Conservation (phyloP, 805 yeast genomes). For the Aciculoconidium aculeatum region DNA sequence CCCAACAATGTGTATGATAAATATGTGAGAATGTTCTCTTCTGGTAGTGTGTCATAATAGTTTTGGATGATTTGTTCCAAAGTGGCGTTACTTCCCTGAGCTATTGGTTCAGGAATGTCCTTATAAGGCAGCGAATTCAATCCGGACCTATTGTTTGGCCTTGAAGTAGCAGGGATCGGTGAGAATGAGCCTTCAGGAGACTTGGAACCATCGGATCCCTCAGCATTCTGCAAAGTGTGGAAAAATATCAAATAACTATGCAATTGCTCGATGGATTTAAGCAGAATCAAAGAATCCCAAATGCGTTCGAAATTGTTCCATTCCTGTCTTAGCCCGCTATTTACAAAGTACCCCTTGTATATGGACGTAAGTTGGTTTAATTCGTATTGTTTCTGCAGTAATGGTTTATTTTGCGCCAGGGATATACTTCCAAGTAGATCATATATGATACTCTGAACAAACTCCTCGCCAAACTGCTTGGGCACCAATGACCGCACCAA, state of each 20-base stretch:
- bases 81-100: constrained; percentile 6
- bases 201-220: constrained; percentile 1
- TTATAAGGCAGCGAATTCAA: constrained; percentile 11
- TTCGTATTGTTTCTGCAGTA: constrained; percentile 10
- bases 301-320: constrained; percentile 31
- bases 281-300: constrained; percentile 23
- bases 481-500: constrained; percentile 34
- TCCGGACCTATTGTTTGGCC: constrained; percentile 4
- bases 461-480: constrained; percentile 30
- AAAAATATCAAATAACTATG: constrained; percentile 31
- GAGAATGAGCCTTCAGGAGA: constrained; percentile 4
- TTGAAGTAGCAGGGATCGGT: constrained; percentile 4
- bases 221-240: constrained; percentile 11
- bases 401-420: constrained; percentile 4
- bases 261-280: constrained; percentile 26
- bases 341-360: constrained; percentile 19
- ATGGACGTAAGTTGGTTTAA: constrained; percentile 16
- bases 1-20: constrained; percentile 56
- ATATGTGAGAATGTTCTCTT: constrained; percentile 15
- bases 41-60: constrained; percentile 26
- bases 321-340: constrained; percentile 19
- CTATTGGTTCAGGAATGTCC: constrained; percentile 7
- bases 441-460: constrained; percentile 22
- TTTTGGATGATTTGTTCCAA: constrained; percentile 14
- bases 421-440: constrained; percentile 17